Percentiles rank a stretch among this genome's conserved stretches.
Evolutionary conservation across 2,329 filamentous ascomycete genomes (phyloP).

Genomic region (Aspergillus pseudoviridinutans): DNA sequence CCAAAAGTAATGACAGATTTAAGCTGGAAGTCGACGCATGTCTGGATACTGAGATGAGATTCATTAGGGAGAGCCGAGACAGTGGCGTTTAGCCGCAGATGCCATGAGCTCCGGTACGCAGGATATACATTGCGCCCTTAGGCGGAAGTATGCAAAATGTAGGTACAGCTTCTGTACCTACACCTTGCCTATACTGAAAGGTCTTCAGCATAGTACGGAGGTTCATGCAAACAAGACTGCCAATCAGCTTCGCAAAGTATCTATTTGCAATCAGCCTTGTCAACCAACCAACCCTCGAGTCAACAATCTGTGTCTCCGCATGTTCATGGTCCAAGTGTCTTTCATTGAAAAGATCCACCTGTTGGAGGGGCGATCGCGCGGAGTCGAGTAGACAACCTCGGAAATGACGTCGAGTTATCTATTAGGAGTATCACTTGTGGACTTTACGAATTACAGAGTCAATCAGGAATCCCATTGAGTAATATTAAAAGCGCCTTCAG

Average conservation of each 20-base stretch:
- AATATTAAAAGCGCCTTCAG: background rate
- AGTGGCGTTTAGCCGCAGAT: background rate
- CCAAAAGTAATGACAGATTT: background rate
- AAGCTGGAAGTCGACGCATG: background rate
- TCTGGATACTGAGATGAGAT: background rate
- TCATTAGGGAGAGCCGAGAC: background rate
- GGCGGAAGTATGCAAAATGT: background rate
- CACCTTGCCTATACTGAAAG: background rate
- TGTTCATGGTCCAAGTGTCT: background rate
- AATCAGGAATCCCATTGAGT: background rate
- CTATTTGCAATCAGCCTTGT: background rate
- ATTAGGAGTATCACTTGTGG: background rate
- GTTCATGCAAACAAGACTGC: background rate
- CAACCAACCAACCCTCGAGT: background rate
- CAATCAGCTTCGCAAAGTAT: background rate
- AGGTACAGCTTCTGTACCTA: background rate
- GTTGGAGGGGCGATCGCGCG: background rate
- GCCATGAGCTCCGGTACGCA: background rate
- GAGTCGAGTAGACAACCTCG: background rate
- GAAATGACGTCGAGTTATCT: background rate
- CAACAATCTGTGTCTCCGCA: background rate
- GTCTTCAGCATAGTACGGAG: background rate
- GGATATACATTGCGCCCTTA: background rate
- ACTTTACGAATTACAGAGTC: background rate
- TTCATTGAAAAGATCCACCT: background rate